Evolutionary conservation across 305 asterid species (phyloP), one percentile per base, ranked within the genome.

Genomic region (Fraxinus sp.): DNA sequence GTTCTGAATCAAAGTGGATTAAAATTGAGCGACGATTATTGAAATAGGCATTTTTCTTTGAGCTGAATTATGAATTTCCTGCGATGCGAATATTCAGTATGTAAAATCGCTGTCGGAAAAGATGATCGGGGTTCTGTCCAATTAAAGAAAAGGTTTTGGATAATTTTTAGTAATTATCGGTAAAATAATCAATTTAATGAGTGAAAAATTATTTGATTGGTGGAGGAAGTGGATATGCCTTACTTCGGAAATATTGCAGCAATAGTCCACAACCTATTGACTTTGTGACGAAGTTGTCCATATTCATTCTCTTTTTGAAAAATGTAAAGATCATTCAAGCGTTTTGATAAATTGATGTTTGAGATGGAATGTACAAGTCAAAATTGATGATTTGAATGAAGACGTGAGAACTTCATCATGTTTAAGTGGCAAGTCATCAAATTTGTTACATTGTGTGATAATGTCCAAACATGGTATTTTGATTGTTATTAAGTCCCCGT

Each of bases 51-150:
- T 82, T 30, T 75, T 77, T 81, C 37, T 7, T 75, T 10, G n/a
- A 46, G 57, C 37, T 7, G 10, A 1, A 5, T n/a, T 10, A 18
- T n/a, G 80, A 82, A 66, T 57, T 37, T 78, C 62, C 14, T 80
- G 85, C 74, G 87, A 84, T 81, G 90, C 90, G 91, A 90, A 91
- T 87, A 86, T 87, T 79, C 89, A 84, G 36, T 88, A 13, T 83
- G 66, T 86, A 81, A 78, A 7, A 77, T 82, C 81, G 35, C 74
- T 49, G 82, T 72, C 37, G 81, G 82, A 55, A 85, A 75, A 80
- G 85, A 76, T 62, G 64, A 57, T 78, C 55, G 81, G 11, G 66
- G 10, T 18, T 44, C 83, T 82, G 78, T 84, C 79, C 30, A 68
- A 78, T 71, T 44, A 91, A 94, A 92, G 88, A 22, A 20, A 59